Evolutionary conservation across 164 flowering plant species (phyloP), one percentile per base, ranked within the genome.

Genomic region (Stephania yunnanensis): DNA sequence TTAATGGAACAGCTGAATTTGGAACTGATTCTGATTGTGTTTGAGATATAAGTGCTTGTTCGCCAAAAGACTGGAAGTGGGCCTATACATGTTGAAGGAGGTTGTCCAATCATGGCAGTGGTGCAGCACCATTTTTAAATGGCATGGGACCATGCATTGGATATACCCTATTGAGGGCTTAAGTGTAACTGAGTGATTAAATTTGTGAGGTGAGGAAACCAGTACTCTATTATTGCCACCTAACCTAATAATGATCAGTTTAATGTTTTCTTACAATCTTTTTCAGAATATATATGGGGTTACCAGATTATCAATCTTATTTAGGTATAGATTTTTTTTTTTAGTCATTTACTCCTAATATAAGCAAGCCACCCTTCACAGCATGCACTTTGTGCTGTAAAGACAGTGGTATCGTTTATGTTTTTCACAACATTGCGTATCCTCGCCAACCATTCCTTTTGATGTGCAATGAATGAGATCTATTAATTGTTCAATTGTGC

Each of bases 1-100:
- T n/a, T n/a, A 61, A 61, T n/a, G 65, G 65, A 61, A 61, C 22
- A 61, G 25, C 65, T n/a, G 65, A 61, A 61, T 66, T 66, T 29
- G n/a, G 44, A 66, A 66, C 11, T 66, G 36, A 25, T 66, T 66
- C 42, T 22, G 69, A 1, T 66, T 66, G 4, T 66, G 42, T 66
- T 66, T 66, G 69, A 22, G 11, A 66, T 3, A 25, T 20, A 29
- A 29, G 3, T 63, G 66, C 22, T 20, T 65, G 68, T 65, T 29
- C 36, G 20, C 68, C 68, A 65, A 66, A 30, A 66, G 36, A 66
- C 44, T 6, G 44, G 36, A 29, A 66, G 69, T 29, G 36, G 68
- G 15, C 69, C 44, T 66, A 30, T 10, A 25, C 10, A 66, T 66
- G 36, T 66, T 29, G 44, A 66, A 11, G 29, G 8, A n/a, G 25